Evolutionary conservation across 2,329 filamentous ascomycete species (phyloP).

Genomic region (Ophiostoma sp.): DNA sequence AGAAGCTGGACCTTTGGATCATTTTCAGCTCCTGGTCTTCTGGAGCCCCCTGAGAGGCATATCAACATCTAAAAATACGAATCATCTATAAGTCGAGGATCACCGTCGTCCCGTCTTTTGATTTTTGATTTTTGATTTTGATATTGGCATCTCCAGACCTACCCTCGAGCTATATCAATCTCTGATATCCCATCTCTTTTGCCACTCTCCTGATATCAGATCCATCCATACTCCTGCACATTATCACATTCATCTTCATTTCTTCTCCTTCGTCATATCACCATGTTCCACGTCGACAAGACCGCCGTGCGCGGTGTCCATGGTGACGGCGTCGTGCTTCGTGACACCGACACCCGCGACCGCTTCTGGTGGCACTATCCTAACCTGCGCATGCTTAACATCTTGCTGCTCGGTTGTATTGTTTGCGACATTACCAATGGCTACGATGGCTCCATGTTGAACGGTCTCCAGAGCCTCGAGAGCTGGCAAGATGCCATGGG

Average conservation of each 20-base stretch:
- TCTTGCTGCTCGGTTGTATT: conserved; percentile 27
- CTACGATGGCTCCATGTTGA: conserved; percentile 40
- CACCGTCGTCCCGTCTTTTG: not conserved
- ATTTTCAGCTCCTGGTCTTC: not conserved
- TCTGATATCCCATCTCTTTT: not conserved
- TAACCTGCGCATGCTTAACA: conserved; percentile 23
- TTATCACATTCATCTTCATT: not conserved
- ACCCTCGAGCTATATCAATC: not conserved
- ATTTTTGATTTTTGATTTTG: not conserved
- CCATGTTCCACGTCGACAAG: conserved; percentile 25
- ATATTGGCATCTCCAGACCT: not conserved
- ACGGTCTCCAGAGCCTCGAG: conserved; percentile 40
- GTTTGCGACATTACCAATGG: conserved; percentile 27
- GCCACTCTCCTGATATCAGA: not conserved
- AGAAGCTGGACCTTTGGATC: not conserved
- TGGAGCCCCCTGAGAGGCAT: not conserved
- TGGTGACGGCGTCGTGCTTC: conserved; percentile 18
- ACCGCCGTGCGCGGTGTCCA: conserved; percentile 20
- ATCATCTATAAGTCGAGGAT: not conserved
- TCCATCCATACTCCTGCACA: not conserved
- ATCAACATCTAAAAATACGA: not conserved
- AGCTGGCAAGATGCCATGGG: conserved; percentile 41
- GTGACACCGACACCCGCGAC: conserved; percentile 28
- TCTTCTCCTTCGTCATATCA: not conserved
- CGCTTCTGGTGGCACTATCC: conserved; percentile 29